Evolutionary conservation across 805 yeast species (phyloP), one percentile per base, ranked within the genome.

Genomic region (Candida chilensis): DNA sequence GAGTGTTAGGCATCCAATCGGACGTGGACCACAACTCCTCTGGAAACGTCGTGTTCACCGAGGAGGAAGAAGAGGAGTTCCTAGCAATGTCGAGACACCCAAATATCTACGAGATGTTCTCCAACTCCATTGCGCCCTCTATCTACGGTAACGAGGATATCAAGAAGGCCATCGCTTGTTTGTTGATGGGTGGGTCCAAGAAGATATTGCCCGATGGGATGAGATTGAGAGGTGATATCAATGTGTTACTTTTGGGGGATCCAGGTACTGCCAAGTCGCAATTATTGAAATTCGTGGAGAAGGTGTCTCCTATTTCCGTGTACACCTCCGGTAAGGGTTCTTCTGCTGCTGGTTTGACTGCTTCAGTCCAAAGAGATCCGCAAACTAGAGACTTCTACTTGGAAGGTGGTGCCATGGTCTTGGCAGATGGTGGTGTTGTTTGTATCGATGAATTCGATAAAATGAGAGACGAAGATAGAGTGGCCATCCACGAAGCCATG

Each of bases 371-470:
- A 60, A 71, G 96, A 52, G 97, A 92, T 52, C 68, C 85, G 2
- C 64, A 67, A 16, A 83, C 96, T 0, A 65, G 95, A 39, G 98
- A 92, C 44, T 92, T 90, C 53, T 90, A 84, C 52, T 64, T 92
- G 32, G 99, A 92, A 69, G 98, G 99, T 36, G 99, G 99, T 57
- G 99, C 99, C 6, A 88, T 92, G 96, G 98, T 92, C n/a, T 64
- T 92, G 30, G 98, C 99, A 0, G 98, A 92, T 60, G 97, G 97
- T 24, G 99, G 99, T 41, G 96, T 92, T 30, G 96, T 90, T 28
- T 92, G 97, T 69, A 92, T 92, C 48, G 99, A 92, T 64, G 99
- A 92, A 68, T 92, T 92, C 50, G 99, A 92, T 56, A 92, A 92
- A 65, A 92, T 92, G 99, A 71, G 97, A 52, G 99, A 92, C 48